A percentile compares a stretch with the other conserved stretches of the same genome.
phyloP scores from a whole-genome alignment of 768 basidiomycete genomes.

The Panaeolus papilionaceus region DNA sequence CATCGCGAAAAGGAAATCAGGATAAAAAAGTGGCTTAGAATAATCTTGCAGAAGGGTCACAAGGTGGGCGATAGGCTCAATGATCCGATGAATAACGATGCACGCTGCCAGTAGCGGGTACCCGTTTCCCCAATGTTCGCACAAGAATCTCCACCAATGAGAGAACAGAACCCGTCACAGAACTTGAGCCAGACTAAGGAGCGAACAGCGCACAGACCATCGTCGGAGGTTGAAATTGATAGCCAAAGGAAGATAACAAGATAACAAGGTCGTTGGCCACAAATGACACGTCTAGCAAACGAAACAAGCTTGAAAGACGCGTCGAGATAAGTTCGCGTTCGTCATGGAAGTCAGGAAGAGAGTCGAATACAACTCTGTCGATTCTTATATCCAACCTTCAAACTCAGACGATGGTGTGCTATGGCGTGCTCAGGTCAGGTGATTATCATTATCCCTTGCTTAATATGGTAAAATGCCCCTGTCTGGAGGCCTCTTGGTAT shows the following conservation, averaged over 20 bases:
- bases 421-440: conserved; percentile 42
- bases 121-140: conserved; percentile 25
- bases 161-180: conserved; percentile 13
- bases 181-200: conserved; percentile 6
- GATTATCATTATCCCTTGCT: conserved; percentile 1
- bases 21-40: conserved; percentile 12
- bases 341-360: conserved; percentile 1
- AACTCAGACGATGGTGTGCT: conserved; percentile 54
- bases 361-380: not conserved
- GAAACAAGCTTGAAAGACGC: conserved; percentile 21
- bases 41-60: conserved; percentile 21
- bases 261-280: not conserved
- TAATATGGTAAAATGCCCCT: not conserved
- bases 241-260: not conserved
- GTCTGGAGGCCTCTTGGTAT: conserved; percentile 8
- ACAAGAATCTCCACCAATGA: conserved; percentile 24
- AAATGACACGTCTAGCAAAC: conserved; percentile 19
- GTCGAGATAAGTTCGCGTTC: conserved; percentile 15
- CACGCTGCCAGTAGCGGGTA: conserved; percentile 16
- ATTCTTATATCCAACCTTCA: conserved; percentile 40
- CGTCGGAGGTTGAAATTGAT: conserved; percentile 34
- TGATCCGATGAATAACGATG: conserved; percentile 20
- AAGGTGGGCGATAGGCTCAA: conserved; percentile 12
- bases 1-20: conserved; percentile 5
- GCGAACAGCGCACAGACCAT: conserved; percentile 25